phyloP scores from a whole-genome alignment of 1,284 basidiomycete genomes.

The Cutaneotrichosporon sp. region DNA sequence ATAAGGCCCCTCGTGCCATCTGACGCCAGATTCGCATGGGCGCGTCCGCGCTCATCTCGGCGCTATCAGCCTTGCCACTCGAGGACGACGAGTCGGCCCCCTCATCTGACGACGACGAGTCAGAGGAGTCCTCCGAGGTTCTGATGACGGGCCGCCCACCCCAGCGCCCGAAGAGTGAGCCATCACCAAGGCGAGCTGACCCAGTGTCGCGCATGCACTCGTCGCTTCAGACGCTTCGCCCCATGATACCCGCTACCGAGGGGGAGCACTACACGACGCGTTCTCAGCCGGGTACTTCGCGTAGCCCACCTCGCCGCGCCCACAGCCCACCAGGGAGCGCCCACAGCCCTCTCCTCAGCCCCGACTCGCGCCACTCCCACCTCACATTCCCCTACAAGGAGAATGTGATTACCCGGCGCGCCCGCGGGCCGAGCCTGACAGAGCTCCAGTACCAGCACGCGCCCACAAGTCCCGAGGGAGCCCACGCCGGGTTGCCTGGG shows the following conservation, averaged over 20 bases:
- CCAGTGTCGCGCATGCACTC: conserved; percentile 39
- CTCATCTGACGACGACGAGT: conserved; percentile 16
- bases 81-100: conserved; percentile 31
- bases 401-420: conserved; percentile 45
- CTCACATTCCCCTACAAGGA: conserved; percentile 45
- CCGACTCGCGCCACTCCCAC: not conserved
- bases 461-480: not conserved
- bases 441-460: conserved; percentile 45
- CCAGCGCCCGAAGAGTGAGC: conserved; percentile 26
- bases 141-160: conserved; percentile 16
- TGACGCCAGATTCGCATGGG: conserved; percentile 44
- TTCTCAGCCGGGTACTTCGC: not conserved
- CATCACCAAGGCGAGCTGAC: not conserved
- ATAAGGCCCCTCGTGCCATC: not conserved
- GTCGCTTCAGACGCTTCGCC: conserved; percentile 47
- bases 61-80: conserved; percentile 46
- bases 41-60: conserved; percentile 50
- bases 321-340: not conserved
- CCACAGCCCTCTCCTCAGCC: not conserved
- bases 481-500: not conserved
- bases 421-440: conserved; percentile 30
- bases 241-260: conserved; percentile 23
- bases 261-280: not conserved
- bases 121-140: conserved; percentile 16
- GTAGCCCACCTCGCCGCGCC: not conserved